These are phyloP conservation scores for Macrocybe gigantea DNA, from an alignment of 768 basidiomycete species.

Conservation along the genomic window DNA sequence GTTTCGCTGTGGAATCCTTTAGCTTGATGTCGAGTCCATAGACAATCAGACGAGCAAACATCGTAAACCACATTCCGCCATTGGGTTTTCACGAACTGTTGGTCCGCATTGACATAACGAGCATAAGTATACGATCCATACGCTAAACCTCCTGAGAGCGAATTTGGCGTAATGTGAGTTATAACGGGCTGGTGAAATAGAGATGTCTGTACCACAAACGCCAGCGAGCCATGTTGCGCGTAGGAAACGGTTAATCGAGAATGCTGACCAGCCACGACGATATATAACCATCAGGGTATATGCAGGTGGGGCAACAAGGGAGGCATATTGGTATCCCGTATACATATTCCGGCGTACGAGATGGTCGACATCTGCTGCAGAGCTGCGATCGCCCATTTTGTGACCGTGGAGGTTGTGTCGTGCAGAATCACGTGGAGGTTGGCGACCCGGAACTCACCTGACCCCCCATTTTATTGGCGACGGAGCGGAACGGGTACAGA, in stretches of 20 bases:
- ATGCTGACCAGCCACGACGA: slow-evolving; percentile 46
- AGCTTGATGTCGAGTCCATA: background rate
- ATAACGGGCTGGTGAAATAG: background rate
- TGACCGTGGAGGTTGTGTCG: background rate
- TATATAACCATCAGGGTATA: slow-evolving; percentile 51
- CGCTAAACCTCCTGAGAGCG: slow-evolving; percentile 34
- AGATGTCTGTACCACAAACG: slow-evolving; percentile 37
- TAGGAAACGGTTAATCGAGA: slow-evolving; percentile 57
- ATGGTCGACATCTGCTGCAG: slow-evolving; percentile 55
- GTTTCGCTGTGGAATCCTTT: slow-evolving; percentile 33
- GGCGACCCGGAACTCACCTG: too few relatives aligned
- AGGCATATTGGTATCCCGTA: slow-evolving; percentile 63
- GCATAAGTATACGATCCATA: slow-evolving; percentile 58
- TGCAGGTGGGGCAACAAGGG: slow-evolving; percentile 54
- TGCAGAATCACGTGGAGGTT: slow-evolving; percentile 1
- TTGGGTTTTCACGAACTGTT: slow-evolving; percentile 41
- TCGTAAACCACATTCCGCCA: slow-evolving; percentile 53
- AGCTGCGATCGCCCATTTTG: slow-evolving; percentile 15
- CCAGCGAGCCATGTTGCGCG: slow-evolving; percentile 75
- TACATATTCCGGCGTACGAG: slow-evolving; percentile 60
- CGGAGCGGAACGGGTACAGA: too few relatives aligned
- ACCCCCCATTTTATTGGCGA: too few relatives aligned
- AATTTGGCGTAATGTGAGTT: slow-evolving; percentile 1
- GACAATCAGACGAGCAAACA: slow-evolving; percentile 26
- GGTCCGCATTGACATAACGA: slow-evolving; percentile 48